Base-by-base conservation (phyloP, 2,329 filamentous ascomycete species). In the Aspergillus alliaceus region DNA sequence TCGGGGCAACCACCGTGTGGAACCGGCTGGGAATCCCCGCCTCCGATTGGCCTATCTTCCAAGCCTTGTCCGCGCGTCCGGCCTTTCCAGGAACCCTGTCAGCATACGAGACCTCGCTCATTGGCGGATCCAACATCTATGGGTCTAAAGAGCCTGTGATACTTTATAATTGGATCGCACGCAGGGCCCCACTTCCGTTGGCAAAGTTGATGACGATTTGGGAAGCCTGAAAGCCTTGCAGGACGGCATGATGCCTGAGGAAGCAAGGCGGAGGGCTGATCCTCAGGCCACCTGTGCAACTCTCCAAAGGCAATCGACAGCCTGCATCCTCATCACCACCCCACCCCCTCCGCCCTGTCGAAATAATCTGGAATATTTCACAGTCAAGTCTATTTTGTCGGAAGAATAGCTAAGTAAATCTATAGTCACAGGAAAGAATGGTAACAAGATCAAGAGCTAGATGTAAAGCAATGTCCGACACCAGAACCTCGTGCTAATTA, bases 401-500 rank as follows among this genome's bases (percentile, higher is more conserved):
- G 31, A 53, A 55, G 6, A 51, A 48, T 40, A 49, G 11, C 27
- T 49, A 39, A 62, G 48, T 39, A 54, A 58, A 59, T 37, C 40
- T 64, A 64, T 63, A 58, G 56, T 65, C 48, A 64, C 61, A 61
- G 35, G 52, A 51, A 57, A 50, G 39, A 50, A 59, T 44, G 40
- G 46, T 39, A 54, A 56, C 44, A 60, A 54, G 51, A 42, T 51
- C 11, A 44, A 34, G 18, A 47, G 11, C 40, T 46, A 56, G 54
- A 53, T 34, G 42, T 53, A 47, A 29, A 29, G 35, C 32, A 61
- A 59, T 48, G 57, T 57, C 57, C 54, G 52, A 66, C 60, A 63
- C 65, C 64, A 55, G 55, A 56, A 58, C 55, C 58, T 61, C 60
- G 56, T 60, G 60, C 63, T 54, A 62, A 56, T 59, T 59, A 52